A percentile compares a stretch with the other conserved stretches of the same genome.
Conservation (phyloP, 768 basidiomycete species). For the Chlorophyllum brunneum region DNA sequence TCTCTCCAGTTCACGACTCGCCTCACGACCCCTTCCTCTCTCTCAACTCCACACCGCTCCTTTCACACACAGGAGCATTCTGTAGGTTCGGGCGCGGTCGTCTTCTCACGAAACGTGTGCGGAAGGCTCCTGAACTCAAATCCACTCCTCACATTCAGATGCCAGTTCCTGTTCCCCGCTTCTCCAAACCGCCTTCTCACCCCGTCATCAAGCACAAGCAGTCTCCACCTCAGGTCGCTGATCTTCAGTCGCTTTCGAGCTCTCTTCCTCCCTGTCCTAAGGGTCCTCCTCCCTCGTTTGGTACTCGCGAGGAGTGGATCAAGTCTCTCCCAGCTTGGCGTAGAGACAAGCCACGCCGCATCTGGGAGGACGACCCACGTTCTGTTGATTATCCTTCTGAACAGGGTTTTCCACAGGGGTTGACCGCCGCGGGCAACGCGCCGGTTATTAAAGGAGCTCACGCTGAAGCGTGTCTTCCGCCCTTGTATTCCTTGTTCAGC, state of each 20-base stretch:
- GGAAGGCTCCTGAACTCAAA: conserved; percentile 38
- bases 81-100: conserved; percentile 38
- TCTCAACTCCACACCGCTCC: conserved; percentile 32
- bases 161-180: conserved; percentile 80
- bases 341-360: conserved; percentile 60
- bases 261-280: conserved; percentile 57
- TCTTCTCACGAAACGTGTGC: conserved; percentile 40
- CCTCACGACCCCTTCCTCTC: conserved; percentile 57
- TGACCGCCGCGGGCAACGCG: conserved; percentile 74
- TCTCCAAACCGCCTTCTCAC: conserved; percentile 55
- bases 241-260: conserved; percentile 51
- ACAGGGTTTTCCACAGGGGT: conserved; percentile 72
- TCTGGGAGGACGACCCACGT: conserved; percentile 55
- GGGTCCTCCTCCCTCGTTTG: conserved; percentile 61
- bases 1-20: conserved; percentile 61
- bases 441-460: conserved; percentile 79
- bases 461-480: conserved; percentile 86
- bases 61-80: conserved; percentile 33
- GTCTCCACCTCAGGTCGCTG: conserved; percentile 37
- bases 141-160: conserved; percentile 54
- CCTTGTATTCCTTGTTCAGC: conserved; percentile 39
- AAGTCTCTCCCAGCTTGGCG: conserved; percentile 69
- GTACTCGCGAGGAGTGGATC: conserved; percentile 71
- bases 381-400: conserved; percentile 24
- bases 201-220: conserved; percentile 59